Evolutionary conservation across 2,329 filamentous ascomycete genomes (phyloP), one percentile per base, ranked within the genome.

Genomic region (Pseudopithomyces maydicus): DNA sequence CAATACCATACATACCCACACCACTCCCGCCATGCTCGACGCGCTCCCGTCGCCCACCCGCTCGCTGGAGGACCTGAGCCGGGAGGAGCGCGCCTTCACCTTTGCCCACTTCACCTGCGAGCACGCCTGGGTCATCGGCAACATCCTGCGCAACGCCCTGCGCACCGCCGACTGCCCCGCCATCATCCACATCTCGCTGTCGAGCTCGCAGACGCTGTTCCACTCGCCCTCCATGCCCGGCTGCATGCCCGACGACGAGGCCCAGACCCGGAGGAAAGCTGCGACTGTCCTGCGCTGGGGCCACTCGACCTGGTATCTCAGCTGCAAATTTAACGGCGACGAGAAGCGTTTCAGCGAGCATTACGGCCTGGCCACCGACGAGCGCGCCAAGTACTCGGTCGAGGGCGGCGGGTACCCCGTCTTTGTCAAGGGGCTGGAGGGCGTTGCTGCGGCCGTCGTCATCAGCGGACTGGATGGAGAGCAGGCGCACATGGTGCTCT

Each of bases 381-480:
- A 83, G 46, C 66, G 82, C 48, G 80, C 82, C 52, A 79, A 84
- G 32, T 94, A 90, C 78, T 90, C 90, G 1, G 90, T 92, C 59
- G 90, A 93, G 74, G 91, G 91, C 0, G 91, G 91, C 20, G 91
- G 82, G 0, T 86, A 91, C 61, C 91, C 91, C 0, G 83, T 94
- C 32, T 81, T 86, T 7, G 90, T 94, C 6, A 78, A 79, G 52
- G 89, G 89, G 0, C 89, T 93, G 1, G 90, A 93, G 77, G 90
- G 90, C 0, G 78, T 92, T 2, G 87, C 92, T 8, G 90, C 85
- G 0, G 87, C 91, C 1, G 86, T 92, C 22, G 86, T 92, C 17
- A 88, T 94, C 1, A 90, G 87, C 68, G 91, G 90, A 4, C 74
- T 94, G 73, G 89, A 87, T 78, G 88, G 92, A 75, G 82, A 90